A percentile compares a stretch with the other conserved stretches of the same genome.
phyloP scores from a whole-genome alignment of 2,329 filamentous ascomycete genomes.

The Colletotrichum sp. region DNA sequence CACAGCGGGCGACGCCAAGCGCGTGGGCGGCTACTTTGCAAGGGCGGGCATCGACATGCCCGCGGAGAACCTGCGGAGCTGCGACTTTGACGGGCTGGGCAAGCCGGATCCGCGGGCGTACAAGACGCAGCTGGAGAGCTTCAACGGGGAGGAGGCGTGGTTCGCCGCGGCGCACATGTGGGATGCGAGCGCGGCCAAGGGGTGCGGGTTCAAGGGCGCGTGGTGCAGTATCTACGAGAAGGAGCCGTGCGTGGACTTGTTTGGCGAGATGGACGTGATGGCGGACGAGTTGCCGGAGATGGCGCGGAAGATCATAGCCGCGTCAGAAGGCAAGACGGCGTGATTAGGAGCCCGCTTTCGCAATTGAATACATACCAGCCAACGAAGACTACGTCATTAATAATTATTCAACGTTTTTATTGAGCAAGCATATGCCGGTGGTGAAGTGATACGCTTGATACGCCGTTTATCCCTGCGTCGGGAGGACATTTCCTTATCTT shows the following conservation, averaged over 20 bases:
- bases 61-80: conserved; percentile 53
- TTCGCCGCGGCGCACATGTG: conserved; percentile 66
- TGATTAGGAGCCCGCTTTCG: not conserved
- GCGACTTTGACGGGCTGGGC: conserved; percentile 50
- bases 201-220: conserved; percentile 56
- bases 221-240: conserved; percentile 59
- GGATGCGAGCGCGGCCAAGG: conserved; percentile 59
- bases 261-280: conserved; percentile 57
- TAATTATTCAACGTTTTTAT: not conserved
- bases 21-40: conserved; percentile 59
- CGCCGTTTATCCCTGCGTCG: not conserved
- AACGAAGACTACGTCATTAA: not conserved
- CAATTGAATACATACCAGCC: not conserved
- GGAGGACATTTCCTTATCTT: not conserved
- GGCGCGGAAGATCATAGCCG: conserved; percentile 44
- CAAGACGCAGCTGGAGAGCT: conserved; percentile 42
- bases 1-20: conserved; percentile 53
- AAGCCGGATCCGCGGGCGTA: conserved; percentile 57
- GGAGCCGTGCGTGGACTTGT: conserved; percentile 54
- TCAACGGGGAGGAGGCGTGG: conserved; percentile 49
- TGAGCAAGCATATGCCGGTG: not conserved
- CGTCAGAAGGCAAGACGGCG: conserved; percentile 11
- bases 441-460: not conserved
- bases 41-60: conserved; percentile 53
- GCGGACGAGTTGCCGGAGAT: conserved; percentile 50